Base-by-base conservation (phyloP, 2,329 filamentous ascomycete species). In the Xylogone sp. region DNA sequence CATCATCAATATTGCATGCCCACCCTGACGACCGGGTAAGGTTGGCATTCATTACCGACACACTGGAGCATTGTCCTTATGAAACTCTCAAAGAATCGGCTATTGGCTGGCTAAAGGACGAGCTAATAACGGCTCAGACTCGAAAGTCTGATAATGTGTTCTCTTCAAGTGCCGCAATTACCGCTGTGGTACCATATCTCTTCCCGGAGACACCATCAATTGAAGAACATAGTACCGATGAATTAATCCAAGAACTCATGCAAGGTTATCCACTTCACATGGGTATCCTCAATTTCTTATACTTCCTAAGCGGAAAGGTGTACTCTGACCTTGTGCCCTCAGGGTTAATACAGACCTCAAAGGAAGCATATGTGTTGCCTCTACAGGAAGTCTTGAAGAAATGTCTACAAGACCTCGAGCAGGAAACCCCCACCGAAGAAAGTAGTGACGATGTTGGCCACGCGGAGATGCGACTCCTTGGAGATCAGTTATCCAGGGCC, bases 31-130 rank as follows among this genome's bases (percentile, higher is more conserved):
- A 83, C 53, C 74, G 77, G 2, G 75, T 79, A 60, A 75, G 82
- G 4, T 69, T 87, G 16, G 73, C 75, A 22, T 86, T 87, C 56
- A 73, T 87, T 8, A 78, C 83, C 48, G 83, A 87, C 60, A 73
- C 86, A 12, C 68, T 87, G 12, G 82, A 86, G 65, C 83, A 85
- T 63, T 86, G 83, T 71, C 76, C 81, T 58, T 86, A 83, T 59
- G 74, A 81, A 2, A 74, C 77, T 1, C 71, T 87, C 34, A 84
- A 84, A 63, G 83, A 79, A 8, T 82, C 79, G 42, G 83, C 82
- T 0, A 75, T 86, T 3, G 75, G 75, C 3, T 87, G 83, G 83
- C 67, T 86, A 29, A 77, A 81, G 49, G 83, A 86, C 58, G 83
- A 86, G 62, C 69, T 86, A 16, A 72, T 84, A 8, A 65, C 72